Percentiles rank a stretch among this genome's conserved stretches.
These are phyloP conservation scores for Sapria himalayana DNA, from an alignment of 345 rosid genomes.

Conservation along the genomic window DNA sequence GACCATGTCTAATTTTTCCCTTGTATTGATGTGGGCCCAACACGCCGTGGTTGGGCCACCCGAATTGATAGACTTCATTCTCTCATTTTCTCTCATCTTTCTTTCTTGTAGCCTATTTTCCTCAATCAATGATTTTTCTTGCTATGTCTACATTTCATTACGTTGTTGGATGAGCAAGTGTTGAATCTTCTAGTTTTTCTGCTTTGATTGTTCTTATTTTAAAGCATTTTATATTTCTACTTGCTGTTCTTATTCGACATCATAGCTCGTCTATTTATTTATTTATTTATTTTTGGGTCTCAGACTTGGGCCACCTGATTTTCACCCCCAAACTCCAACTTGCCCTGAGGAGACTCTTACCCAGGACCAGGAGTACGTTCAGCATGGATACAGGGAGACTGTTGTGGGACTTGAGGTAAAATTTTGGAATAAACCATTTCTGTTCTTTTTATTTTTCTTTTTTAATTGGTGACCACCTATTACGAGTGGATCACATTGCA, in stretches of 20 bases:
- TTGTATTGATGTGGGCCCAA: no score
- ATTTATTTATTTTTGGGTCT: constrained; percentile 5
- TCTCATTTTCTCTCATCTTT: not conserved
- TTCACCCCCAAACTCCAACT: constrained; percentile 63
- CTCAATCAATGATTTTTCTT: no score
- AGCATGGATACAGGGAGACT: constrained; percentile 73
- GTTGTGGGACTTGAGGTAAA: constrained; percentile 91
- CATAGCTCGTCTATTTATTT: constrained; percentile 3
- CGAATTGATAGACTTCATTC: not conserved
- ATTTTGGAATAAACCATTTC: constrained; percentile 1
- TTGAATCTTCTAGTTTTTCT: no score
- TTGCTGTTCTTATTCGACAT: constrained; percentile 8
- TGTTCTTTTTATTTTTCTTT: not conserved
- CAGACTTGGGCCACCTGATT: constrained; percentile 96
- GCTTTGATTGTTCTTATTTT: no score
- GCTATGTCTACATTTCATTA: no score
- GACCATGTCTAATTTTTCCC: no score
- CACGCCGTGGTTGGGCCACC: no score
- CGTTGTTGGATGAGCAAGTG: no score
- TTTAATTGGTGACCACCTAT: no score
- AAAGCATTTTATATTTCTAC: not conserved
- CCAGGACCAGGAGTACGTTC: constrained; percentile 61
- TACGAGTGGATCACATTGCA: no score
- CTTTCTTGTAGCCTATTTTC: no score
- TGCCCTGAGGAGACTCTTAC: constrained; percentile 90